Base-by-base conservation (phyloP, 2,329 filamentous ascomycete species). In the Diaporthe destruens region DNA sequence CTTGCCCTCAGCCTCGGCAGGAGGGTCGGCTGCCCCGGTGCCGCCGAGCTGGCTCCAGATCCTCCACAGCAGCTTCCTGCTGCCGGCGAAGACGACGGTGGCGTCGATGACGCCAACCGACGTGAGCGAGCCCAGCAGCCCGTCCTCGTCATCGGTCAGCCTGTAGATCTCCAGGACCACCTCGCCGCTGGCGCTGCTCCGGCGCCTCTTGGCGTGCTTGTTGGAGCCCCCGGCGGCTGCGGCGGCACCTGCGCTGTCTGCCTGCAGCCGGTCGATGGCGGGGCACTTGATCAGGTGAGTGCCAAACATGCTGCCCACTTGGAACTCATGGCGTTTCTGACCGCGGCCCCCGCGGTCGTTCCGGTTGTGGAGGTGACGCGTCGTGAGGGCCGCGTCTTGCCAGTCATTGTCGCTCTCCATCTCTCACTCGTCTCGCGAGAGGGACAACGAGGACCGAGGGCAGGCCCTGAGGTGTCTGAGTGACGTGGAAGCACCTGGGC, bases 351-450 rank as follows among this genome's bases (percentile, higher is more conserved):
- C 65, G 16, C 72, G 70, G 42, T 74, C 74, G 32, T 76, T 70
- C 8, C 76, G 76, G 70, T 78, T 78, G 70, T 78, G 77, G 9
- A 77, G 71, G 69, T 78, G 77, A 29, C 77, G 71, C 14, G 76
- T 76, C 6, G 74, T 75, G 55, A 77, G 72, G 36, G 75, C 76
- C 8, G 75, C 56, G 32, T 78, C 77, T 57, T 78, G 72, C 77
- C 77, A 78, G 57, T 75, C 72, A 16, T 77, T 49, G 20, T 74
- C 59, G 14, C 20, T 61, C 14, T 61, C 66, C 72, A 74, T 74
- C 2, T 12, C 20, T 51, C 11, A 51, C 32, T 20, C 2, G 44
- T 36, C 29, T 18, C 11, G 25, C 3, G 2, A 32, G 6, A 47
- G 59, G 42, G 20, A 7, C 20, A 2, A 2, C 14, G 42, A 63